These are phyloP conservation scores for Claviceps purpurea DNA, from an alignment of 2,329 filamentous ascomycete species.

Conservation along the genomic window DNA sequence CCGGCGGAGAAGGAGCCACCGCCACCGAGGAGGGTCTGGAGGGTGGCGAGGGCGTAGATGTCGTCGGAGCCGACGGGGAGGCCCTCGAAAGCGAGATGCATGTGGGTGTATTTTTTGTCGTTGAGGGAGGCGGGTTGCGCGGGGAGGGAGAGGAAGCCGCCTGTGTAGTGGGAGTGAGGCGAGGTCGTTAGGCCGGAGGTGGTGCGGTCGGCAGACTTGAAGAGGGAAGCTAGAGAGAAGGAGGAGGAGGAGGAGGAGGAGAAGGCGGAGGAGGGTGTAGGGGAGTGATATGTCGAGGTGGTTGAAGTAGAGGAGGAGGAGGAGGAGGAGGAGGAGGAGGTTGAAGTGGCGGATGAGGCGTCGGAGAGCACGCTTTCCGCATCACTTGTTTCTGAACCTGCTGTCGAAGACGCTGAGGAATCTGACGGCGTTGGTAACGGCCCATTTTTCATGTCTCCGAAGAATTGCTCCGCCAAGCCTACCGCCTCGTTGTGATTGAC, in stretches of 20 bases:
- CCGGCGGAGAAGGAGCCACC: slow-evolving; percentile 95
- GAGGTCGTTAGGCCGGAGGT: slow-evolving; percentile 36
- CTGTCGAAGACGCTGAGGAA: slow-evolving; percentile 28
- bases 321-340: slow-evolving; percentile 17
- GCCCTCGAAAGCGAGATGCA: slow-evolving; percentile 92
- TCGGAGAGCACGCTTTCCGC: slow-evolving; percentile 18
- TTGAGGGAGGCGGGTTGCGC: slow-evolving; percentile 67
- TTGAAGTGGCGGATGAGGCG: slow-evolving; percentile 19
- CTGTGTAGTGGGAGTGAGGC: slow-evolving; percentile 70
- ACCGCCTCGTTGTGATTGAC: slow-evolving; percentile 74
- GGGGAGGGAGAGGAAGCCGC: slow-evolving; percentile 80
- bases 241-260: slow-evolving; percentile 29
- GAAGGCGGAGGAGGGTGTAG: slow-evolving; percentile 18
- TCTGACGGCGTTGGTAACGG: neutral
- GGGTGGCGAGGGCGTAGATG: slow-evolving; percentile 89
- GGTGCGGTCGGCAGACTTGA: too few relatives aligned
- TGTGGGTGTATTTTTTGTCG: slow-evolving; percentile 72
- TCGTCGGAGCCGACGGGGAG: slow-evolving; percentile 81
- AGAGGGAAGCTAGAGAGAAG: too few relatives aligned
- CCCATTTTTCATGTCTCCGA: slow-evolving; percentile 67
- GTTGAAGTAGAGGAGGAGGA: slow-evolving; percentile 17
- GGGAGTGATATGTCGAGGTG: slow-evolving; percentile 6
- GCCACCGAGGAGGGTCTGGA: slow-evolving; percentile 90
- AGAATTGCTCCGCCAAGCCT: slow-evolving; percentile 66
- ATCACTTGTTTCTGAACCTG: slow-evolving; percentile 45